Evolutionary conservation across 1,284 basidiomycete species (phyloP).

Genomic region (Irpex rosettiformis): DNA sequence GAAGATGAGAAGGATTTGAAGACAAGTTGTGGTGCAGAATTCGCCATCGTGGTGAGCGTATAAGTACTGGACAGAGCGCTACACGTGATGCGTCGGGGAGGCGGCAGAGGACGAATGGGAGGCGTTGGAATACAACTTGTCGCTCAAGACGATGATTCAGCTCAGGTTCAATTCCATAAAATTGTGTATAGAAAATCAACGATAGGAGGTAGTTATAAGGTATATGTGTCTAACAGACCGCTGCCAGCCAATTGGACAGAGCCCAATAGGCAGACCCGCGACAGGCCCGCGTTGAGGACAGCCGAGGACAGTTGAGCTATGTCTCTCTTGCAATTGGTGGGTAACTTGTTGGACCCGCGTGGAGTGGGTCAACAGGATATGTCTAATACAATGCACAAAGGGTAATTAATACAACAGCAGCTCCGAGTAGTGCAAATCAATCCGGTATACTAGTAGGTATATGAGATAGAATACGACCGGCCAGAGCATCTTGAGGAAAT

Average conservation of each 20-base stretch:
- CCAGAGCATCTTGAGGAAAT: too few species aligned
- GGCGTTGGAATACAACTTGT: constrained; percentile 1
- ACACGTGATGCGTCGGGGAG: constrained; percentile 10
- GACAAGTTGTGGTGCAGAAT: background rate
- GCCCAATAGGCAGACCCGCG: too few species aligned
- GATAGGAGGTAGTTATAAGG: background rate
- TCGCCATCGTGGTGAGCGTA: constrained; percentile 16
- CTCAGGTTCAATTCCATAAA: constrained; percentile 12
- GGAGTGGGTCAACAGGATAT: background rate
- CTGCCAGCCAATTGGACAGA: background rate
- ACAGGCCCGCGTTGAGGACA: constrained; percentile 5
- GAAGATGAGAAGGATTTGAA: background rate
- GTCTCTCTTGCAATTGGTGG: background rate
- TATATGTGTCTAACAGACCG: too few species aligned
- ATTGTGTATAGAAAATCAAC: background rate
- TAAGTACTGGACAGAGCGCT: constrained; percentile 12
- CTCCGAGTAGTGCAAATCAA: background rate
- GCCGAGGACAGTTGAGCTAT: too few species aligned
- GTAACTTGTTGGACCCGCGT: background rate
- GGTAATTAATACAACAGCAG: background rate
- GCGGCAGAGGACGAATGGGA: constrained; percentile 6
- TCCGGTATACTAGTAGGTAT: background rate
- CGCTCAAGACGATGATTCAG: background rate
- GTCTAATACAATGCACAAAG: background rate
- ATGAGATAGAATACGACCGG: background rate